Evolutionary conservation across 1,284 basidiomycete species (phyloP).

Genomic region (Irpex lacteus): DNA sequence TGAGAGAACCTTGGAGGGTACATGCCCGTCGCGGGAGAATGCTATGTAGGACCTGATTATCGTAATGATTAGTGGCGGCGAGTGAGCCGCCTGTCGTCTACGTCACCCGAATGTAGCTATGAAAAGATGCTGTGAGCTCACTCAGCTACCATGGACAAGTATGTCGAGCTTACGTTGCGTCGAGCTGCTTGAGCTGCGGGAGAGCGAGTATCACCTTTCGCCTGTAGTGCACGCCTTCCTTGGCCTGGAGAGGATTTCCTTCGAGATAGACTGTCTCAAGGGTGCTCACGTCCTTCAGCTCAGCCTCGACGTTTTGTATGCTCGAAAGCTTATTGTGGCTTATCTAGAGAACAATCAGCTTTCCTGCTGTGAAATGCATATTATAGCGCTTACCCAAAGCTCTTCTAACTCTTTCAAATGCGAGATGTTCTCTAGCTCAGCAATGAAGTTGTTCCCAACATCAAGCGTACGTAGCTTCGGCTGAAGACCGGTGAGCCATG

Average conservation of each 20-base stretch:
- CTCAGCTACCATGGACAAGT: not conserved
- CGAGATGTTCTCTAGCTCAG: slow-evolving; percentile 75
- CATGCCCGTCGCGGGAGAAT: not conserved
- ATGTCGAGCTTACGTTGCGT: slow-evolving; percentile 77
- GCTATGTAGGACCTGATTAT: not conserved
- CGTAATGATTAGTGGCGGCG: not conserved
- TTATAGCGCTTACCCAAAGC: slow-evolving; percentile 76
- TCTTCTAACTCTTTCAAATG: slow-evolving; percentile 82
- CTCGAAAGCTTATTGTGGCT: slow-evolving; percentile 84
- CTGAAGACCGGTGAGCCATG: slow-evolving; percentile 35
- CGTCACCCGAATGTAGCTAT: slow-evolving; percentile 12
- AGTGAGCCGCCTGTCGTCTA: slow-evolving; percentile 1
- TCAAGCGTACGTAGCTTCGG: slow-evolving; percentile 84
- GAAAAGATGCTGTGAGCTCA: not conserved
- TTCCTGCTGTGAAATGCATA: not conserved
- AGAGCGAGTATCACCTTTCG: slow-evolving; percentile 88
- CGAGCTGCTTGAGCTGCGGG: slow-evolving; percentile 90
- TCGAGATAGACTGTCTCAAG: slow-evolving; percentile 94
- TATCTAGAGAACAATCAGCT: slow-evolving; percentile 51
- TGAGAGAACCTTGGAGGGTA: not conserved
- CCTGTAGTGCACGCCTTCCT: slow-evolving; percentile 79
- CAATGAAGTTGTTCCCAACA: slow-evolving; percentile 83
- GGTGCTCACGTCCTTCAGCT: slow-evolving; percentile 66
- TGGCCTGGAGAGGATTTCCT: slow-evolving; percentile 86
- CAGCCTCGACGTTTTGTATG: slow-evolving; percentile 64